Evolutionary conservation across 768 basidiomycete genomes (phyloP).

Genomic region (Rhizopogon vesiculosus): DNA sequence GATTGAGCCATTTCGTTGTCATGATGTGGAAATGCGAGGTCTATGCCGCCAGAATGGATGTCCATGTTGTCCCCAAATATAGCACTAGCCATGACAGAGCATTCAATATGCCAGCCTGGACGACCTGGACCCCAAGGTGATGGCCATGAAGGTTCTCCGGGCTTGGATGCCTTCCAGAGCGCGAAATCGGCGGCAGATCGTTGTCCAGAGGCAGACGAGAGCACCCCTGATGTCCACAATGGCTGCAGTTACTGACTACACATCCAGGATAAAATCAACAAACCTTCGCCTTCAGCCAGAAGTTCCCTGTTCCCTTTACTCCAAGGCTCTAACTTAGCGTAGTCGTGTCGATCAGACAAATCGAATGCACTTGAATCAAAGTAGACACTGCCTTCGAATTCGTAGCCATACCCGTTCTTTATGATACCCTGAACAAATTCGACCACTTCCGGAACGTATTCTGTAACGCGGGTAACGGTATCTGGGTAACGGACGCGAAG

Average conservation of each 20-base stretch:
- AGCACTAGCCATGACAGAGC: constrained; percentile 95
- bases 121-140: constrained; percentile 95
- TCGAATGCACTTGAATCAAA: constrained; percentile 88
- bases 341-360: constrained; percentile 67
- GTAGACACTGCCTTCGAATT: constrained; percentile 79
- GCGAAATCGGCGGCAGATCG: constrained; percentile 92
- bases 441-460: constrained; percentile 95
- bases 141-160: constrained; percentile 95
- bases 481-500: constrained; percentile 85
- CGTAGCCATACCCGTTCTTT: constrained; percentile 75
- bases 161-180: constrained; percentile 95
- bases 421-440: constrained; percentile 83
- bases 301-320: constrained; percentile 90
- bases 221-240: constrained; percentile 39
- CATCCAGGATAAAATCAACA: constrained; percentile 5
- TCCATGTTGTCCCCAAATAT: constrained; percentile 90
- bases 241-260: background rate
- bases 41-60: constrained; percentile 96
- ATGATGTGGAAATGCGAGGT: constrained; percentile 98
- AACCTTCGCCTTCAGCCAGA: constrained; percentile 91
- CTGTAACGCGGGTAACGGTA: constrained; percentile 90
- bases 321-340: constrained; percentile 95
- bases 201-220: constrained; percentile 55
- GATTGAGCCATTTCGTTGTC: constrained; percentile 98
- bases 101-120: constrained; percentile 99